Evolutionary conservation across 768 basidiomycete species (phyloP).

Genomic region (Rhodotorula kratochvilovae): DNA sequence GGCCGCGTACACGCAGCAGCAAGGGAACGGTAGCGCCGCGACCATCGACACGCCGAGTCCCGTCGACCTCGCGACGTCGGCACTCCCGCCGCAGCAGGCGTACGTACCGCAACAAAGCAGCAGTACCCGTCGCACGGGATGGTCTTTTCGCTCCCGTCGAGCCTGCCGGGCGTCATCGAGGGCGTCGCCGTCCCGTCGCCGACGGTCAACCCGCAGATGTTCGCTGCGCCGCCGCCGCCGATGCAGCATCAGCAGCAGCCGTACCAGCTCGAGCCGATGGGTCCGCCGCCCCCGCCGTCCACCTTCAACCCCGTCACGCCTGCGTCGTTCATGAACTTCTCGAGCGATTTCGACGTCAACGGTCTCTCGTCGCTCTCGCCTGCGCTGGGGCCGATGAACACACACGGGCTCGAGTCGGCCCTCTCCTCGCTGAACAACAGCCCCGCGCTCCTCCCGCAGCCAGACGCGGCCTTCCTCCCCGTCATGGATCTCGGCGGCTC

Average conservation of each 20-base stretch:
- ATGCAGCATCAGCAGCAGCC: background rate
- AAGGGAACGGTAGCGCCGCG: background rate
- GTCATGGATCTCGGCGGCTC: background rate
- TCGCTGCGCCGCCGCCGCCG: background rate
- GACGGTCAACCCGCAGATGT: background rate
- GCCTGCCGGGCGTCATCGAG: background rate
- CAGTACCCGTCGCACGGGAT: background rate
- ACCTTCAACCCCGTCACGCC: slow-evolving; percentile 70
- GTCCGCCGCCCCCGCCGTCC: slow-evolving; percentile 29
- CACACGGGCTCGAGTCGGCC: slow-evolving; percentile 6
- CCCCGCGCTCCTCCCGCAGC: slow-evolving; percentile 20
- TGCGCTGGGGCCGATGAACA: background rate
- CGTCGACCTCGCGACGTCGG: slow-evolving; percentile 22
- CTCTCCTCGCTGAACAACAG: slow-evolving; percentile 15
- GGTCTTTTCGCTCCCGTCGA: background rate
- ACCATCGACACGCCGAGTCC: slow-evolving; percentile 36
- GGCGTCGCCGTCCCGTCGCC: background rate
- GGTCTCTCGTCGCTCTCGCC: slow-evolving; percentile 27
- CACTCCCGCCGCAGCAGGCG: too few relatives aligned
- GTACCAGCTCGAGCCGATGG: slow-evolving; percentile 32
- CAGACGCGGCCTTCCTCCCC: background rate
- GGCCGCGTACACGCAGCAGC: background rate
- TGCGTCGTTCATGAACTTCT: slow-evolving; percentile 86
- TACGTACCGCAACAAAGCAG: background rate
- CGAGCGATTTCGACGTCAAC: slow-evolving; percentile 17